Percentiles rank a stretch among this genome's conserved stretches.
These are phyloP conservation scores for Nematodospora valgi DNA, from an alignment of 805 yeast genomes.

Conservation along the genomic window DNA sequence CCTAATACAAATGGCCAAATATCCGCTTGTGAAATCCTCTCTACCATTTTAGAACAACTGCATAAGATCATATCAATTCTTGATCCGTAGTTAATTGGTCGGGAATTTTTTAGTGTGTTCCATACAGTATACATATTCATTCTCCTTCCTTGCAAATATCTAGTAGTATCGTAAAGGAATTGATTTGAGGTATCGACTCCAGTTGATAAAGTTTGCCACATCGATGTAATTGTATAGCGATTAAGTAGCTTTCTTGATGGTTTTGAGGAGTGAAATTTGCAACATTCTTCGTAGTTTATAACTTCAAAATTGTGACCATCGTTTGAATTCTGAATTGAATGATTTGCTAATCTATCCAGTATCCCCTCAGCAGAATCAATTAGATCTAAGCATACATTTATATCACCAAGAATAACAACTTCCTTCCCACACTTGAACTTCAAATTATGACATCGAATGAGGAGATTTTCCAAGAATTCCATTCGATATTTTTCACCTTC, in stretches of 20 bases:
- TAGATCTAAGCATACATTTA: slow-evolving; percentile 76
- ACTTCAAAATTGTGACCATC: slow-evolving; percentile 20
- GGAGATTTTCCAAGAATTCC: slow-evolving; percentile 54
- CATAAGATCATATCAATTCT: slow-evolving; percentile 73
- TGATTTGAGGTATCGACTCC: slow-evolving; percentile 11
- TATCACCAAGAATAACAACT: slow-evolving; percentile 83
- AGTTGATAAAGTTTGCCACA: slow-evolving; percentile 9
- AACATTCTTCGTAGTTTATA: slow-evolving; percentile 23
- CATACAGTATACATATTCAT: slow-evolving; percentile 83
- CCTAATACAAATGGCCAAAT: slow-evolving; percentile 76
- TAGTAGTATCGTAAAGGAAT: slow-evolving; percentile 54
- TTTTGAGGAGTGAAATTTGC: slow-evolving; percentile 32
- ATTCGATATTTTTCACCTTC: slow-evolving; percentile 61
- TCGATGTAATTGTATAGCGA: slow-evolving; percentile 20
- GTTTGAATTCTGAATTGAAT: slow-evolving; percentile 20
- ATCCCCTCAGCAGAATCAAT: slow-evolving; percentile 79
- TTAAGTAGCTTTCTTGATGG: slow-evolving; percentile 29
- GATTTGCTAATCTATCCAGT: slow-evolving; percentile 40
- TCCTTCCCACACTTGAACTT: slow-evolving; percentile 50
- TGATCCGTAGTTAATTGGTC: slow-evolving; percentile 85
- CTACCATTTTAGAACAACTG: slow-evolving; percentile 33
- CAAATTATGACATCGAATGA: slow-evolving; percentile 59
- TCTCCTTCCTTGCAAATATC: slow-evolving; percentile 54
- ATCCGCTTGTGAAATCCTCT: slow-evolving; percentile 36
- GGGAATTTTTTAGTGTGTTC: slow-evolving; percentile 73